These are phyloP conservation scores for Prunus kanzakura DNA, from an alignment of 306 rosid species.

Conservation along the genomic window DNA sequence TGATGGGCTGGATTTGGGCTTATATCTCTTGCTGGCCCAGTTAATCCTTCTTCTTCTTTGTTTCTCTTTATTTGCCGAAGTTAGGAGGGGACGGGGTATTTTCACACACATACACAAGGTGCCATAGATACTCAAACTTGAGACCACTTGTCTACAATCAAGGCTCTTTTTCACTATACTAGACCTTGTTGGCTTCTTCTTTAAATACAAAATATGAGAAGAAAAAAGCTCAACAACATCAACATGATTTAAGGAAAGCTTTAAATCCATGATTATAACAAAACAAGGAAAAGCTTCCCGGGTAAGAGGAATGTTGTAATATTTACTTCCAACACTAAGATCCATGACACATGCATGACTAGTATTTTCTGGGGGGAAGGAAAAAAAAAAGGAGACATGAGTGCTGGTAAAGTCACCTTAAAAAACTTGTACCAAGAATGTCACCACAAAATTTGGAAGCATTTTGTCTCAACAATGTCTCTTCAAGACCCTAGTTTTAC, in stretches of 20 bases:
- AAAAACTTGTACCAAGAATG: not conserved
- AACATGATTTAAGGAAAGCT: not conserved
- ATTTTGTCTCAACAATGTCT: not conserved
- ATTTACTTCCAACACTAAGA: conserved; percentile 1
- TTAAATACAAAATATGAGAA: not conserved
- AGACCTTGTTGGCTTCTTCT: no score
- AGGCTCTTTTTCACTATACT: no score
- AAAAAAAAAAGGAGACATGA: not conserved
- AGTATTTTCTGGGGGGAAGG: not conserved
- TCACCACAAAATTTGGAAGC: not conserved
- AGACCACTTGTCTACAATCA: no score
- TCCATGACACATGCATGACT: not conserved
- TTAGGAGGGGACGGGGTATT: no score
- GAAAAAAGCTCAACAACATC: not conserved
- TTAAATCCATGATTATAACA: not conserved
- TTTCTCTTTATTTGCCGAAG: no score
- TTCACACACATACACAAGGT: no score
- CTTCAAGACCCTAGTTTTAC: not conserved
- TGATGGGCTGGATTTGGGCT: not conserved
- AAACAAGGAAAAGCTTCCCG: not conserved
- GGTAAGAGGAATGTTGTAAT: not conserved
- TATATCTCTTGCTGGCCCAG: not conserved
- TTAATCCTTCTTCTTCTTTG: not conserved
- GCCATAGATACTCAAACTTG: accelerated
- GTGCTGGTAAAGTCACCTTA: not conserved